Evolutionary conservation across 1,284 basidiomycete genomes (phyloP).

Genomic region (Moesziomyces antarcticus): DNA sequence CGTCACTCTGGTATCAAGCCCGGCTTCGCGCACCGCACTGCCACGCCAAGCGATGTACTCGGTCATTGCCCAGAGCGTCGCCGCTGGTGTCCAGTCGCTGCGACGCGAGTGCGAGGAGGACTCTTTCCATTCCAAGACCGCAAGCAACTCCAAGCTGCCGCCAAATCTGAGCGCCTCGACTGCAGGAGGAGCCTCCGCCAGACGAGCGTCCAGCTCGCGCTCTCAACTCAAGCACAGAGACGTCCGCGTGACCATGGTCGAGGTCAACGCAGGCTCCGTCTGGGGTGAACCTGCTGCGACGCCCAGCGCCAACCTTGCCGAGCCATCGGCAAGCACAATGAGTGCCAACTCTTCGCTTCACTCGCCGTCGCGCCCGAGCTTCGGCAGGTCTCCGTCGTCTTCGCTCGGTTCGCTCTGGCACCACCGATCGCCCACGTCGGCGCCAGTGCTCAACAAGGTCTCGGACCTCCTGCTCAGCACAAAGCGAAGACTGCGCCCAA

Average conservation of each 20-base stretch:
- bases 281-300: slow-evolving; percentile 19
- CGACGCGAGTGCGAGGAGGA: slow-evolving; percentile 55
- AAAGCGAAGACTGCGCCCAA: slow-evolving; percentile 38
- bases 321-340: slow-evolving; percentile 9
- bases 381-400: slow-evolving; percentile 43
- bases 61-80: slow-evolving; percentile 52
- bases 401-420: slow-evolving; percentile 46
- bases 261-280: slow-evolving; percentile 42
- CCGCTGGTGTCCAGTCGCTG: slow-evolving; percentile 49
- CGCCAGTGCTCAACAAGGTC: slow-evolving; percentile 47
- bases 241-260: slow-evolving; percentile 47
- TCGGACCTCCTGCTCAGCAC: slow-evolving; percentile 45
- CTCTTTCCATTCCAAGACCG: slow-evolving; percentile 44
- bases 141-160: slow-evolving; percentile 38
- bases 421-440: slow-evolving; percentile 43
- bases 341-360: slow-evolving; percentile 13
- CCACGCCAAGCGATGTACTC: slow-evolving; percentile 49
- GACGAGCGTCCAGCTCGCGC: slow-evolving; percentile 23
- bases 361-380: slow-evolving; percentile 27
- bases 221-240: slow-evolving; percentile 38
- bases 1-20: slow-evolving; percentile 49
- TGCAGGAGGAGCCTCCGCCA: slow-evolving; percentile 4
- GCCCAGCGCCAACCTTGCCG: background rate
- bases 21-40: slow-evolving; percentile 43
- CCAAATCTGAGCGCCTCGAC: slow-evolving; percentile 7